Evolutionary conservation across 2,329 filamentous ascomycete species (phyloP).

Genomic region (Penicillium sp.): DNA sequence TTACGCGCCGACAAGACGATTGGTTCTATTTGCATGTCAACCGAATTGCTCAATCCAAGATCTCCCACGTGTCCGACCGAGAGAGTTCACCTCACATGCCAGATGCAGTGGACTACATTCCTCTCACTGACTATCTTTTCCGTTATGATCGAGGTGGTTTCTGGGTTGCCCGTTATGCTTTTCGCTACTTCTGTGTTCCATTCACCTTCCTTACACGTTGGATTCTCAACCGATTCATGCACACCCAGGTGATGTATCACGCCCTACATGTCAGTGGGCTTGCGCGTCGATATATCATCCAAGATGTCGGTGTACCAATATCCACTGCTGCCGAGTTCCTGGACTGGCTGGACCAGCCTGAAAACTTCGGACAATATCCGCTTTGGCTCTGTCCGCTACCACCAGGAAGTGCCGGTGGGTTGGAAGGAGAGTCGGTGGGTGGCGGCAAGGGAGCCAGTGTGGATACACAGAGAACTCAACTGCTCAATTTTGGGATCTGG

Average conservation of each 20-base stretch:
- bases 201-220: conserved; percentile 61
- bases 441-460: background rate
- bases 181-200: conserved; percentile 60
- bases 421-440: conserved; percentile 1
- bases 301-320: conserved; percentile 62
- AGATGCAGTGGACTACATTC: conserved; percentile 29
- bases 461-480: background rate
- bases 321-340: conserved; percentile 53
- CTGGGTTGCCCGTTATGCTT: conserved; percentile 63
- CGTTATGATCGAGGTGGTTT: conserved; percentile 63
- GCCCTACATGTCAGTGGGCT: conserved; percentile 61
- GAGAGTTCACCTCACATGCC: background rate
- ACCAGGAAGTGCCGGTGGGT: conserved; percentile 9
- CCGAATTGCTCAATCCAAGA: conserved; percentile 1
- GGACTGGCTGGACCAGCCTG: conserved; percentile 47
- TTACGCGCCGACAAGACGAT: conserved; percentile 61
- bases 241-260: conserved; percentile 62
- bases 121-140: conserved; percentile 41
- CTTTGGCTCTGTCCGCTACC: conserved; percentile 58
- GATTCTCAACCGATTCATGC: conserved; percentile 60
- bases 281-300: conserved; percentile 58
- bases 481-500: conserved; percentile 70
- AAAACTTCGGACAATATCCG: conserved; percentile 52
- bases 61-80: conserved; percentile 1
- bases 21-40: conserved; percentile 72